Base-by-base conservation (phyloP, 2,329 filamentous ascomycete genomes). In the Sporothrix mexicana region DNA sequence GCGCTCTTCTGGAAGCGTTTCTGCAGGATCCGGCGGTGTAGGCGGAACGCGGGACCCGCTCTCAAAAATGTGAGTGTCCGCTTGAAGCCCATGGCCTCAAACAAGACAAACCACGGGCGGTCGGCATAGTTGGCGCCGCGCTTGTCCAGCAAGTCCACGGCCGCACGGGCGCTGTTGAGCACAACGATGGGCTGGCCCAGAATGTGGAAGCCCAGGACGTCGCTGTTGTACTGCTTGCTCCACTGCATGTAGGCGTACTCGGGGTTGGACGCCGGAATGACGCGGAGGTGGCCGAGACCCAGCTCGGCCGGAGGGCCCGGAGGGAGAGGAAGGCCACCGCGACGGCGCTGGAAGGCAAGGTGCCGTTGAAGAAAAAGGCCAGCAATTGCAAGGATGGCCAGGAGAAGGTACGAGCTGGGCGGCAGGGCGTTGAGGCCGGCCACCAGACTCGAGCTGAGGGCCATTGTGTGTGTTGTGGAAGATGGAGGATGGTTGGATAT, bases 71-170 rank as follows among this genome's bases (percentile, higher is more conserved):
- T 84, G 17, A 84, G 77, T 0, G 83, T 84, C 13, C 80, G 79
- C 2, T 81, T 78, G 82, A 83, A 85, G 43, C 82, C 83, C 81
- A 83, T 82, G 61, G 82, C 78, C 59, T 79, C 78, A 49, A 79
- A 79, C 6, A 81, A 75, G 25, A 82, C 80, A 74, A 86, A 85
- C n/a, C 82, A 80, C 9, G 84, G 84, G 1, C 84, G 76, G 74
- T 84, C 82, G 45, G 78, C 79, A 74, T 84, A 86, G 73, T 84
- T 86, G 73, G 79, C 79, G 0, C 84, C 84, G 20, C 82, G 77
- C 71, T 82, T 84, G 72, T 85, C 83, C 5, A 86, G 78, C 4
- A 86, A 77, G n/a, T 85, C 83, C 5, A 78, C 75, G 25, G 84
- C 84, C 2, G 82, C 80, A 62, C 81, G 77, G 6, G 81, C 79